Evolutionary conservation across 495 filamentous ascomycete genomes (phyloP).

Genomic region (Aspergillus carlsbadensis): DNA sequence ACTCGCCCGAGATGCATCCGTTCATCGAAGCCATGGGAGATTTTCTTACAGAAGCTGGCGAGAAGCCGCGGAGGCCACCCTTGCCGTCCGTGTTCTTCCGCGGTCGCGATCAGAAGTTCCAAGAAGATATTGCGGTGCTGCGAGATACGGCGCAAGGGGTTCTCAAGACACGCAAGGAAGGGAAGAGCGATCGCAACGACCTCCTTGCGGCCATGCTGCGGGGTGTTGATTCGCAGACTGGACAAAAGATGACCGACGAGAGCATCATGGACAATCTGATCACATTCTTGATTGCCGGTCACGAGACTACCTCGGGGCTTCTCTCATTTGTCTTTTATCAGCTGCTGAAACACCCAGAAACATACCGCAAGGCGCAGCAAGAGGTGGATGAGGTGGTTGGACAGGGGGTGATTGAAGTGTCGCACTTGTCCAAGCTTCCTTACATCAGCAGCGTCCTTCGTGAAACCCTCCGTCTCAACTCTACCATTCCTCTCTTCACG

Average conservation of each 20-base stretch:
- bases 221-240: conserved; percentile 65
- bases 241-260: conserved; percentile 57
- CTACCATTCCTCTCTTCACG: conserved; percentile 45
- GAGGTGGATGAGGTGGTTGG: conserved; percentile 64
- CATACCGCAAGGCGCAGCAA: conserved; percentile 58
- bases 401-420: conserved; percentile 57
- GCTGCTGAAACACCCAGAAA: conserved; percentile 59
- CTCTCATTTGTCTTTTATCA: conserved; percentile 56
- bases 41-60: conserved; percentile 55
- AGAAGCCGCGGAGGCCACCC: conserved; percentile 49
- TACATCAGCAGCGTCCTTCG: conserved; percentile 67
- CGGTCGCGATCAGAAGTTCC: conserved; percentile 55
- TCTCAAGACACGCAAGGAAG: conserved; percentile 53
- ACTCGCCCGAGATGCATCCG: conserved; percentile 63
- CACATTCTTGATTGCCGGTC: conserved; percentile 67
- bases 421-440: conserved; percentile 64
- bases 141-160: conserved; percentile 57
- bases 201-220: conserved; percentile 69
- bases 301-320: conserved; percentile 69
- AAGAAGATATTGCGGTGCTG: conserved; percentile 55
- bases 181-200: conserved; percentile 63
- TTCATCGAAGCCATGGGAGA: conserved; percentile 65
- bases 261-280: conserved; percentile 69
- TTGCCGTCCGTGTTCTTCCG: conserved; percentile 50
- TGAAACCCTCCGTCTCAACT: conserved; percentile 68